phyloP scores from a whole-genome alignment of 352 stramenopile species.

The Pythium volutum region DNA sequence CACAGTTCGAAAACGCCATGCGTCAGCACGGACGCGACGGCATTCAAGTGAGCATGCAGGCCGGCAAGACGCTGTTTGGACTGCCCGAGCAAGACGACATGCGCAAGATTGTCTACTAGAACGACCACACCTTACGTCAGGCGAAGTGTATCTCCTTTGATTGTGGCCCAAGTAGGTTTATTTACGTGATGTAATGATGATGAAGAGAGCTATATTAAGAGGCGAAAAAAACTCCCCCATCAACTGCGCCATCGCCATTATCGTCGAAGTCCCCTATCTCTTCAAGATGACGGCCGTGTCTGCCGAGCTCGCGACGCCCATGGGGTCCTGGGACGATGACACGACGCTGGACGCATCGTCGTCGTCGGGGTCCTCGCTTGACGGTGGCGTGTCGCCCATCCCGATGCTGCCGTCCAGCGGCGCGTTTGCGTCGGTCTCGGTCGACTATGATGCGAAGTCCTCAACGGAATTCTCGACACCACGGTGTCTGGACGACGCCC shows the following conservation, averaged over 20 bases:
- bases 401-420: not conserved
- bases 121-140: no score
- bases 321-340: conserved; percentile 4
- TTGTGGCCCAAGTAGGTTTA: no score
- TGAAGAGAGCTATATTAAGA: no score
- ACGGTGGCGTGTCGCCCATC: not conserved
- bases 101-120: conserved; percentile 25
- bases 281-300: not conserved
- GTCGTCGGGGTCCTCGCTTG: not conserved
- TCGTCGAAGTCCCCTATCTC: no score
- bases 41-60: conserved; percentile 42
- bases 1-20: conserved; percentile 52
- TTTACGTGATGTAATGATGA: no score
- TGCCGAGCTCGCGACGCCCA: not conserved
- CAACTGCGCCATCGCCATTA: no score
- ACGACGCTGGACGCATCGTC: no score
- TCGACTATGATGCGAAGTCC: not conserved
- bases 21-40: conserved; percentile 46
- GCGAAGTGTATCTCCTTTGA: no score
- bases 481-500: not conserved
- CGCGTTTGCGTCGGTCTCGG: conserved; percentile 1
- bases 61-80: conserved; percentile 44
- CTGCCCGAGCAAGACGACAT: conserved; percentile 43
- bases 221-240: no score
- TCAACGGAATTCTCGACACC: not conserved